phyloP scores from a whole-genome alignment of 148 eudicot genomes.

The Rhododendron molle region DNA sequence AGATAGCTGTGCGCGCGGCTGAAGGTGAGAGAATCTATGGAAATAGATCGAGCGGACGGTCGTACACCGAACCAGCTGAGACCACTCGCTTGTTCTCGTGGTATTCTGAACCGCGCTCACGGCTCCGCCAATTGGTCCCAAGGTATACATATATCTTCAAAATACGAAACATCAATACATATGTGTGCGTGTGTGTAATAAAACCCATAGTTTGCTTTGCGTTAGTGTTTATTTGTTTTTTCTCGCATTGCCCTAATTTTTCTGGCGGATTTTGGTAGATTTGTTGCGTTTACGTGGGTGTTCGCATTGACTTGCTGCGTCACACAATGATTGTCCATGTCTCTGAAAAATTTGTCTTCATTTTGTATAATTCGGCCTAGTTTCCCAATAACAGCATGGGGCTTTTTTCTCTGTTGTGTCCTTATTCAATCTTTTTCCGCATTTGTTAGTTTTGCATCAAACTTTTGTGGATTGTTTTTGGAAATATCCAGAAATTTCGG shows the following conservation, averaged over 20 bases:
- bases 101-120: constrained; percentile 68
- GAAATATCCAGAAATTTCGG: too few species aligned
- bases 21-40: constrained; percentile 23
- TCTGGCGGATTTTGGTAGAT: not conserved
- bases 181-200: too few species aligned
- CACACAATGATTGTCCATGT: too few species aligned
- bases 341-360: too few species aligned
- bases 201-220: not conserved
- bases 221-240: not conserved
- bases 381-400: not conserved
- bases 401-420: not conserved
- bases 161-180: not conserved
- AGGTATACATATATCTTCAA: constrained; percentile 28
- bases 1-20: not conserved
- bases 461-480: too few species aligned
- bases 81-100: constrained; percentile 60
- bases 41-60: constrained; percentile 59
- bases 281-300: not conserved
- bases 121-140: constrained; percentile 93
- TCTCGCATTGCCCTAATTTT: not conserved
- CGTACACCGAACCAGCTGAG: constrained; percentile 71
- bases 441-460: too few species aligned
- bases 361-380: not conserved
- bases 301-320: not conserved
- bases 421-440: too few species aligned